Base-by-base conservation (phyloP, 2,329 filamentous ascomycete species). In the Claviceps humidiphila region DNA sequence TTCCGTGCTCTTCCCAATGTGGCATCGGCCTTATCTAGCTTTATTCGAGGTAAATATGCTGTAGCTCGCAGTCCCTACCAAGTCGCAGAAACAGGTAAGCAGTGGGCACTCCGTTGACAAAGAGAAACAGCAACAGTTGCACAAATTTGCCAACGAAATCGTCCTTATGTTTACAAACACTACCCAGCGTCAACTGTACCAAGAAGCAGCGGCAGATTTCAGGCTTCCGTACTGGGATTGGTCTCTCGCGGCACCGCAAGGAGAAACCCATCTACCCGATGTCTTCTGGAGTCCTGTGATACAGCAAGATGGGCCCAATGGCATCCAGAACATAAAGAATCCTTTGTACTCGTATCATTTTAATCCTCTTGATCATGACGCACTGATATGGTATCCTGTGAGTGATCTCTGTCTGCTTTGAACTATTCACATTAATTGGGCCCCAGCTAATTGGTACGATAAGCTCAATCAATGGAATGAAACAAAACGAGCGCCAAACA, bases 1-100 rank as follows among this genome's bases (percentile, higher is more conserved):
- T 24, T 86, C 85, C 1, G 80, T 84, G 42, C 70, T 93, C 16
- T 93, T 95, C 63, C 80, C 84, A 41, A 77, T 82, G 41, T 94
- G 89, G 89, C 89, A 95, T 72, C 79, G 89, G 49, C 85, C 87
- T 1, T 94, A 91, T 65, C 71, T 93, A 54, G 76, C 74, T 34
- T 64, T 81, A 49, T 78, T 78, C 53, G 78, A 81, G 71, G 78
- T 77, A 55, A 53, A 62, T 40, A 1, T 7, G 30, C 9, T 1
- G 30, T 22, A 14, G 7, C 30, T 13, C n/a, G 47, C 3, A 30
- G 9, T 34, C 9, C 9, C 30, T 30, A 17, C 1, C 8, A 13
- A 17, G 14, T 6, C 13, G 17, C 9, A 46, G 13, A n/a, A 24
- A 5, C 16, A 7, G 22, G 13, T 5, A 14, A 44, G 14, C 6